Evolutionary conservation across 768 basidiomycete genomes (phyloP), one percentile per base, ranked within the genome.

Genomic region (Mycena belliarum): DNA sequence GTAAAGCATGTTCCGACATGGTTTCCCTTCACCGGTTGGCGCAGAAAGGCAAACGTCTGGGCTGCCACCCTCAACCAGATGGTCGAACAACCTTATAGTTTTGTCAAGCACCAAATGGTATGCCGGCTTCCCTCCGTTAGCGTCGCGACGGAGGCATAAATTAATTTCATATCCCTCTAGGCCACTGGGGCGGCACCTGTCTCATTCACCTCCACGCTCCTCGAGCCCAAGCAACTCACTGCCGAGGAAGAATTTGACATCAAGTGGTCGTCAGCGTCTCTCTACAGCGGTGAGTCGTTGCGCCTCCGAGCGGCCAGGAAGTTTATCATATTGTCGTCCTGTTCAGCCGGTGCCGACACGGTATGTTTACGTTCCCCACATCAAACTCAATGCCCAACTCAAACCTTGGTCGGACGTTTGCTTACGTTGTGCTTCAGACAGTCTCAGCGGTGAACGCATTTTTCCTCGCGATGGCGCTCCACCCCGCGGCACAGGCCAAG

Each of bases 1-100:
- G 86, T 88, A 64, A 76, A 76, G 46, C 72, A 85, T 61, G 65
- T 87, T 42, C 87, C 87, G 32, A 69, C 73, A 24, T 88, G 87
- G 86, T 76, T 86, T 61, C 86, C 86, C 21, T 85, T 85, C 23
- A 83, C 84, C 25, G 73, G 72, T 6, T 88, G 87, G 73, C 80
- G 81, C 65, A 69, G 64, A 58, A 80, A 72, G 60, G 87, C 85
- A 1, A 73, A 71, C 29, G 72, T 72, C 41, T 88, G 84, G 84
- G 75, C 76, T 21, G 67, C 70, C 3, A 85, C 83, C 0, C 72
- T 87, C 25, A 63, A 69, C 15, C 77, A 85, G 45, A 78, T 85
- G 80, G 83, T 85, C 25, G 76, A 82, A 25, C 73, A 73, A 52
- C 86, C 86, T 10, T 75, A 80, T 65, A 74, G 76, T 37, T 83